phyloP scores from a whole-genome alignment of 208 protist species.

The Crithidia brevicula region DNA sequence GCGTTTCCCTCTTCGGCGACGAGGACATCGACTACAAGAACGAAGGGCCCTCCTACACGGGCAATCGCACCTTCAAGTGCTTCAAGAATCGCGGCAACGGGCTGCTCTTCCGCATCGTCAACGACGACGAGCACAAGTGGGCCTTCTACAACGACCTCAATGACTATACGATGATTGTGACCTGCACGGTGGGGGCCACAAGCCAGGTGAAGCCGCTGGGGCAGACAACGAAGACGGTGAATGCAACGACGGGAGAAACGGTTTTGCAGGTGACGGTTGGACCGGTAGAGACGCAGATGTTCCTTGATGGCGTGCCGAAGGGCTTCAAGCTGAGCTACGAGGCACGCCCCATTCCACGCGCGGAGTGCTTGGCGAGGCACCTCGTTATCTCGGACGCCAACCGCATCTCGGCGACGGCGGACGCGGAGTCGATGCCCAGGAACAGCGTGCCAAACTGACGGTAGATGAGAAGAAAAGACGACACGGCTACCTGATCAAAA shows the following conservation, averaged over 20 bases:
- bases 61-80: slow-evolving; percentile 61
- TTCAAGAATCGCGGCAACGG: slow-evolving; percentile 83
- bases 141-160: slow-evolving; percentile 85
- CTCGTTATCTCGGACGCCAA: not conserved
- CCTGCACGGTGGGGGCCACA: slow-evolving; percentile 64
- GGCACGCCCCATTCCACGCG: slow-evolving; percentile 48
- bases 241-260: slow-evolving; percentile 53
- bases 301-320: slow-evolving; percentile 73
- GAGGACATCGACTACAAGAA: slow-evolving; percentile 62
- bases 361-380: not conserved
- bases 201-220: slow-evolving; percentile 58
- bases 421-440: not conserved
- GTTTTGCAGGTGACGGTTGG: slow-evolving; percentile 55
- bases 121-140: slow-evolving; percentile 75
- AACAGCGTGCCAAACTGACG: not conserved
- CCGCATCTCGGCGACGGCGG: not conserved
- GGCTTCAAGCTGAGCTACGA: slow-evolving; percentile 84
- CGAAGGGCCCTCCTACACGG: slow-evolving; percentile 55
- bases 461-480: no score
- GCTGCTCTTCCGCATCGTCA: slow-evolving; percentile 80
- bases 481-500: no score
- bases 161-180: slow-evolving; percentile 72
- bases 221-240: slow-evolving; percentile 46
- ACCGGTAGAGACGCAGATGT: slow-evolving; percentile 64
- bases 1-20: not conserved